These are phyloP conservation scores for Saraca asoca DNA, from an alignment of 331 rosid species.

Conservation along the genomic window DNA sequence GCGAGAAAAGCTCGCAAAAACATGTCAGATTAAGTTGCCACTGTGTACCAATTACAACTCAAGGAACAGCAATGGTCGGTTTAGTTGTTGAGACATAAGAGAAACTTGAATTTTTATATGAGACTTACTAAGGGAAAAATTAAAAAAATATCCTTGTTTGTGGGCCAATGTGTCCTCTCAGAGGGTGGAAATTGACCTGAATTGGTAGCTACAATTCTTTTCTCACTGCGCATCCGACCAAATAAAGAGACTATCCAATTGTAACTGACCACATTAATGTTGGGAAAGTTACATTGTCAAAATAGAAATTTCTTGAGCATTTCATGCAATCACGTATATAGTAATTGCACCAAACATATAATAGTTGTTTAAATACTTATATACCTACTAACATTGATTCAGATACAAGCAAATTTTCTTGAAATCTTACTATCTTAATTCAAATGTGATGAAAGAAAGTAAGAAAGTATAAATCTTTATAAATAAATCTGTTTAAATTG, in stretches of 20 bases:
- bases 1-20: conserved; percentile 30
- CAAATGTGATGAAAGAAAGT: too few relatives aligned
- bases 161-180: conserved; percentile 37
- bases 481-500: too few relatives aligned
- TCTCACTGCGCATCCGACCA: conserved; percentile 20
- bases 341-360: not conserved
- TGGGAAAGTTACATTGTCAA: conserved; percentile 2
- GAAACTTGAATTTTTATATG: not conserved
- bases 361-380: not conserved
- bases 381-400: too few relatives aligned
- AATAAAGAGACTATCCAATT: not conserved
- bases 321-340: conserved; percentile 28
- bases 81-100: conserved; percentile 4
- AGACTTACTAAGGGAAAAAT: not conserved
- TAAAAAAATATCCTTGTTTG: not conserved
- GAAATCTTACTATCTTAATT: too few relatives aligned
- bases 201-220: conserved; percentile 10
- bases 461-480: too few relatives aligned
- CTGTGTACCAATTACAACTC: conserved; percentile 5
- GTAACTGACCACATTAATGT: conserved; percentile 1
- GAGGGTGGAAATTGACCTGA: conserved; percentile 23
- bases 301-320: conserved; percentile 1
- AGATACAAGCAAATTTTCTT: too few relatives aligned
- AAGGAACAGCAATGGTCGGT: conserved; percentile 20
- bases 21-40: not conserved